phyloP scores from a whole-genome alignment of 805 yeast genomes.

The Monosporozyma aquatica region DNA sequence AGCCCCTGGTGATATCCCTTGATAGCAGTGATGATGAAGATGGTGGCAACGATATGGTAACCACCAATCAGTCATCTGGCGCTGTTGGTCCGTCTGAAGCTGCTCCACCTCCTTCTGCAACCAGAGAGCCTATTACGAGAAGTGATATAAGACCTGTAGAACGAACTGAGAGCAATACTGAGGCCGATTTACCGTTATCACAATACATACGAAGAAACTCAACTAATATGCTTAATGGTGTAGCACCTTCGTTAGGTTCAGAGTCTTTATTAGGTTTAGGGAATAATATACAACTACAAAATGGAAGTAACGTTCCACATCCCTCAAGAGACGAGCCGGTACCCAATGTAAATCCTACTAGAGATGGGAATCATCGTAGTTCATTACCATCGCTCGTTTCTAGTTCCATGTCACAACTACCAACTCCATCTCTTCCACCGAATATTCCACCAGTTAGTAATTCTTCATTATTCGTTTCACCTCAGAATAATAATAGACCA shows the following conservation, averaged over 20 bases:
- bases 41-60: not conserved
- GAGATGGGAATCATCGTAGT: not conserved
- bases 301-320: not conserved
- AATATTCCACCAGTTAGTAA: not conserved
- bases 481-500: not conserved
- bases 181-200: slow-evolving; percentile 11
- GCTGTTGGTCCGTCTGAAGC: no score
- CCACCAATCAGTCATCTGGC: not conserved
- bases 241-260: slow-evolving; percentile 1
- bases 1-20: slow-evolving; percentile 31
- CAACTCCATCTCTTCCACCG: not conserved
- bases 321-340: not conserved
- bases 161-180: not conserved
- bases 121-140: no score
- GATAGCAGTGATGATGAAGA: slow-evolving; percentile 38
- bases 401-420: not conserved
- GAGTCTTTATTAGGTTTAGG: slow-evolving; percentile 2
- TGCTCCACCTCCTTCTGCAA: no score
- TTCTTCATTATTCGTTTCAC: not conserved
- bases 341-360: not conserved
- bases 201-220: not conserved
- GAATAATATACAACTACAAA: not conserved
- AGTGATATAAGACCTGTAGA: not conserved
- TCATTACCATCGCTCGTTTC: not conserved
- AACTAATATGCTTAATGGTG: not conserved